Conservation (phyloP, 352 stramenopile species). For the Pythium apleroticum region DNA sequence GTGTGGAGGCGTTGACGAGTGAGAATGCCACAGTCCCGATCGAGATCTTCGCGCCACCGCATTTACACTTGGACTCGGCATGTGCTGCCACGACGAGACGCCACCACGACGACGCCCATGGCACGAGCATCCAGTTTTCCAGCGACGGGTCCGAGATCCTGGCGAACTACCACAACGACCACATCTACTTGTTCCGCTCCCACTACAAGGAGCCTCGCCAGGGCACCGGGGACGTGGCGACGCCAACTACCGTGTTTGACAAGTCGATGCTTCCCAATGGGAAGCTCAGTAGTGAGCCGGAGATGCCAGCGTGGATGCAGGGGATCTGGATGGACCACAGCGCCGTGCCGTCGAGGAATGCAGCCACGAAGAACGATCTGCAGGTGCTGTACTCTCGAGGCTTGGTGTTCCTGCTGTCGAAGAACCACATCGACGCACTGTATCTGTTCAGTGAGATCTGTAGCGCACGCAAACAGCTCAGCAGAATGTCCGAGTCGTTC, state of each 20-base stretch:
- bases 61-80: slow-evolving; percentile 67
- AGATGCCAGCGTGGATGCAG: slow-evolving; percentile 17
- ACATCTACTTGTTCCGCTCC: slow-evolving; percentile 82
- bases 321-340: slow-evolving; percentile 18
- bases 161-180: slow-evolving; percentile 84
- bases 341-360: background rate
- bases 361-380: slow-evolving; percentile 22
- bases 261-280: slow-evolving; percentile 11
- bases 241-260: slow-evolving; percentile 12
- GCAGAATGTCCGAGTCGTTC: slow-evolving; percentile 31
- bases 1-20: slow-evolving; percentile 15
- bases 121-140: slow-evolving; percentile 83
- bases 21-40: slow-evolving; percentile 43
- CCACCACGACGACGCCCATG: slow-evolving; percentile 58
- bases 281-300: background rate
- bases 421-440: slow-evolving; percentile 41
- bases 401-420: slow-evolving; percentile 29
- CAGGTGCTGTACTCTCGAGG: slow-evolving; percentile 31
- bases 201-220: slow-evolving; percentile 23
- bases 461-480: slow-evolving; percentile 5
- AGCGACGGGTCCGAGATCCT: slow-evolving; percentile 65
- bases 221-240: slow-evolving; percentile 3
- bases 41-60: slow-evolving; percentile 72
- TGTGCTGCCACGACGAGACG: slow-evolving; percentile 40
- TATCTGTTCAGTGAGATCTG: slow-evolving; percentile 23